These are phyloP conservation scores for Chaetomium globosum DNA, from an alignment of 2,329 filamentous ascomycete genomes.

Conservation along the genomic window DNA sequence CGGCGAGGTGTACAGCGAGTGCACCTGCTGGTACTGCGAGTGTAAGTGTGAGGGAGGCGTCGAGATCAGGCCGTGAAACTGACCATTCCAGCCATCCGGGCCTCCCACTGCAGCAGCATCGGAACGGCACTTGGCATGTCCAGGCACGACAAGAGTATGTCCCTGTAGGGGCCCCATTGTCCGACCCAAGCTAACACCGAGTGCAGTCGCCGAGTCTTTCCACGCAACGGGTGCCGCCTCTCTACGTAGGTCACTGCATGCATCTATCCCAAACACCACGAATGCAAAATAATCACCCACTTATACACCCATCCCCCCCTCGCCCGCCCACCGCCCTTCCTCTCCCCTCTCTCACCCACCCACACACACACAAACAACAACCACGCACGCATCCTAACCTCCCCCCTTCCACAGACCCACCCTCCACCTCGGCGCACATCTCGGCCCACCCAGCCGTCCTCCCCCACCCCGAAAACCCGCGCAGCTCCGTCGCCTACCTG, in stretches of 20 bases:
- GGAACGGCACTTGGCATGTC: slow-evolving; percentile 51
- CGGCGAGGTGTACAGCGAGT: slow-evolving; percentile 70
- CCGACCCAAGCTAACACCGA: not conserved
- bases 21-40: slow-evolving; percentile 85
- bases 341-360: not conserved
- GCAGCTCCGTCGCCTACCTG: slow-evolving; percentile 26
- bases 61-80: not conserved
- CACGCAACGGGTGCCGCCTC: slow-evolving; percentile 52
- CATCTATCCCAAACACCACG: not conserved
- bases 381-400: not conserved
- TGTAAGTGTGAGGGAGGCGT: slow-evolving; percentile 39
- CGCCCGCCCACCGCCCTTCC: not conserved
- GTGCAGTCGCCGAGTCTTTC: slow-evolving; percentile 48
- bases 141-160: slow-evolving; percentile 49
- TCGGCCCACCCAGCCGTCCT: slow-evolving; percentile 71
- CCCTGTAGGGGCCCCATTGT: slow-evolving; percentile 21
- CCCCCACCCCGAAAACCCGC: slow-evolving; percentile 27
- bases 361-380: not conserved
- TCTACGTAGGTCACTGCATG: slow-evolving; percentile 44
- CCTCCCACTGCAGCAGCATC: slow-evolving; percentile 54
- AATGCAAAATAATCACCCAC: not conserved
- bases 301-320: not conserved
- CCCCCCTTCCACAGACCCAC: slow-evolving; percentile 13
- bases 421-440: slow-evolving; percentile 52
- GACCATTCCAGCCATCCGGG: slow-evolving; percentile 52